phyloP scores from a whole-genome alignment of 257 asterid species.

The Cinchona pubescens region DNA sequence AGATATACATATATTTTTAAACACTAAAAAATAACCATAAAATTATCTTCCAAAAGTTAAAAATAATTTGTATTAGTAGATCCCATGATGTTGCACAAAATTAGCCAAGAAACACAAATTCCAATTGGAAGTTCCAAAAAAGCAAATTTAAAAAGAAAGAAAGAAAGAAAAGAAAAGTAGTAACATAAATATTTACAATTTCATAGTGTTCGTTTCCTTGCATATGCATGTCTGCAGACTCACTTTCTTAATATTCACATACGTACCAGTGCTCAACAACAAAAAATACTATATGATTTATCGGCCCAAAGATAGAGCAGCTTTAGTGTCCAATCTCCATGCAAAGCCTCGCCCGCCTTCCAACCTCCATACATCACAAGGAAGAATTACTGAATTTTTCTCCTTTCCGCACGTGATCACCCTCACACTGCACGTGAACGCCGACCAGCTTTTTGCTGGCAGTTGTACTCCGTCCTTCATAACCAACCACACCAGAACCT shows the following conservation, averaged over 20 bases:
- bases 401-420: conserved; percentile 52
- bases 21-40: neutral
- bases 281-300: neutral
- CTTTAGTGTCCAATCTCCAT: conserved; percentile 83
- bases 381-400: conserved; percentile 39
- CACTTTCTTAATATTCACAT: no score
- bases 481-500: conserved; percentile 43
- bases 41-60: neutral
- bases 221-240: no score
- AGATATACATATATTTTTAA: no score
- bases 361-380: conserved; percentile 91
- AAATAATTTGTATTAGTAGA: no score
- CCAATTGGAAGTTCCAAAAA: neutral
- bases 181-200: neutral
- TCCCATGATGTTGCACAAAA: neutral
- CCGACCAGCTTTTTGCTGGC: conserved; percentile 35
- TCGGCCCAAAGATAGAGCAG: conserved; percentile 63
- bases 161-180: no score
- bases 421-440: conserved; percentile 73
- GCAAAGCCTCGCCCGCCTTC: conserved; percentile 67
- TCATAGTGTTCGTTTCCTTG: neutral
- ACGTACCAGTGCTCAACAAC: no score
- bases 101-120: neutral
- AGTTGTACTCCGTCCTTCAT: conserved; percentile 40
- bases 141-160: no score